These are phyloP conservation scores for Limtongozyma cylindracea DNA, from an alignment of 805 yeast genomes.

Conservation along the genomic window DNA sequence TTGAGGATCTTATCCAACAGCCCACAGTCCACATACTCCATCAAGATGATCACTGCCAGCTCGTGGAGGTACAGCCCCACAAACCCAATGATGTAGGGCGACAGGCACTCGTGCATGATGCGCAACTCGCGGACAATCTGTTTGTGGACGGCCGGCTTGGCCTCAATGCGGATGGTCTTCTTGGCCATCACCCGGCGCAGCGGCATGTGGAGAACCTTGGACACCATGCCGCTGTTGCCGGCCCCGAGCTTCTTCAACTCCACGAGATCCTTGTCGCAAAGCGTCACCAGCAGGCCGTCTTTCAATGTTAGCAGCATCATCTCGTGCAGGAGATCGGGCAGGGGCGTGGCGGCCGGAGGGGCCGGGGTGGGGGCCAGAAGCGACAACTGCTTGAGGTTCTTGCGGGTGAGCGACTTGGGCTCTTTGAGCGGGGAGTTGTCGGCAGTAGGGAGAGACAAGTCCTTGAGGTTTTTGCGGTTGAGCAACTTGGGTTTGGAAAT, in stretches of 20 bases:
- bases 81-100: conserved; percentile 65
- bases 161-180: conserved; percentile 68
- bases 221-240: conserved; percentile 87
- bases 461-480: no score
- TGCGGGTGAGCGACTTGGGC: conserved; percentile 12
- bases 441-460: no score
- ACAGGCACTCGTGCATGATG: conserved; percentile 75
- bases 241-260: conserved; percentile 61
- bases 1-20: conserved; percentile 65
- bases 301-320: no score
- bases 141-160: conserved; percentile 49
- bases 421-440: no score
- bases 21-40: conserved; percentile 93
- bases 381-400: conserved; percentile 12
- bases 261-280: no score
- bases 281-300: no score
- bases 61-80: conserved; percentile 61
- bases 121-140: conserved; percentile 76
- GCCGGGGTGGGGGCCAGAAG: conserved; percentile 1
- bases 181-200: conserved; percentile 77
- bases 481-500: no score
- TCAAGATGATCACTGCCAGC: conserved; percentile 65
- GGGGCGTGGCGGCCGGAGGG: no score
- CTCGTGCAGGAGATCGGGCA: no score
- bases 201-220: conserved; percentile 74